Conservation (phyloP, 805 yeast species). For the Lipomyces yamadae region DNA sequence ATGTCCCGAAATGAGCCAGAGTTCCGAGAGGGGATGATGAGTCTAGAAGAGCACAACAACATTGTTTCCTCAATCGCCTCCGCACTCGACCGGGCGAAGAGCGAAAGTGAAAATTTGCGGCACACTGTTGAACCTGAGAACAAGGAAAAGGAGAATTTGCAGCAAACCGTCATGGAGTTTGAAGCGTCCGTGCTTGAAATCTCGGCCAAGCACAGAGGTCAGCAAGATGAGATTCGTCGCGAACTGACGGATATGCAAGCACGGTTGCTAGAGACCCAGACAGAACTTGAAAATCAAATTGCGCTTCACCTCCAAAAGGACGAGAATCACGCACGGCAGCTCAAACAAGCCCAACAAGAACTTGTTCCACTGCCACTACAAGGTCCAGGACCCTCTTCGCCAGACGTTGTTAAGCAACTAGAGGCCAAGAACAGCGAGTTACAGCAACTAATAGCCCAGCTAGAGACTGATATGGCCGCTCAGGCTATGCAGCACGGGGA, state of each 20-base stretch:
- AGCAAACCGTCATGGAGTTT: conserved; percentile 16
- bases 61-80: neutral
- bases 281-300: neutral
- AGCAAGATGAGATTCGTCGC: conserved; percentile 12
- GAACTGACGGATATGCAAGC: conserved; percentile 3
- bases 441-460: conserved; percentile 6
- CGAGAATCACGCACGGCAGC: neutral
- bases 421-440: conserved; percentile 13
- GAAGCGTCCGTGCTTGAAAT: conserved; percentile 22
- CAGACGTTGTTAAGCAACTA: neutral
- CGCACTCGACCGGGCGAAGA: neutral
- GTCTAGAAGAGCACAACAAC: neutral
- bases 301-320: neutral
- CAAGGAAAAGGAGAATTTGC: conserved; percentile 9
- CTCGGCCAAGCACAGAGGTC: conserved; percentile 16
- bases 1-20: neutral
- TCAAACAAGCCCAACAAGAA: neutral
- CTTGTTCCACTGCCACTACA: neutral
- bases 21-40: neutral
- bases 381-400: neutral
- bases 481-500: conserved; percentile 28
- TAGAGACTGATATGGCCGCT: conserved; percentile 10
- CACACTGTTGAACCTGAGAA: neutral
- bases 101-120: neutral
- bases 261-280: neutral